Conservation (phyloP, 1,284 basidiomycete species). For the Tilletia setariae region DNA sequence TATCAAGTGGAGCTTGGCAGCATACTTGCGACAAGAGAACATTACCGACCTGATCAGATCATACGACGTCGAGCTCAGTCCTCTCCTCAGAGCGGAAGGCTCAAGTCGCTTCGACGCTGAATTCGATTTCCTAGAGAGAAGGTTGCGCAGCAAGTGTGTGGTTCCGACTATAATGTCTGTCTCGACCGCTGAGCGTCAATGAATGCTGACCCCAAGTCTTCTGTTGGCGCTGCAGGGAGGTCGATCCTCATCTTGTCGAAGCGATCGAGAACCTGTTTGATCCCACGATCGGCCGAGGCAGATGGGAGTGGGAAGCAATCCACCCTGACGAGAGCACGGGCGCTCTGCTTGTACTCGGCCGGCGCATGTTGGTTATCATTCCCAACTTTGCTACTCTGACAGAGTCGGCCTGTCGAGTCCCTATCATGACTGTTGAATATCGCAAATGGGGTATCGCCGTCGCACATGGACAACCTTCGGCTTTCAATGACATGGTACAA, state of each 20-base stretch:
- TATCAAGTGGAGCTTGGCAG: not conserved
- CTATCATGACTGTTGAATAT: not conserved
- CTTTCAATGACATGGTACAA: not conserved
- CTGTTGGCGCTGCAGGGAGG: not conserved
- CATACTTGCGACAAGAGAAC: not conserved
- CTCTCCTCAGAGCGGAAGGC: no score
- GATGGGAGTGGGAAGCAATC: not conserved
- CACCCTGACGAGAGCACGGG: constrained; percentile 9
- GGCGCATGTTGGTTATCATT: not conserved
- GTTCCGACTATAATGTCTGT: not conserved
- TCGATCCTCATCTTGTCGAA: not conserved
- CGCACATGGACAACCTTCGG: not conserved
- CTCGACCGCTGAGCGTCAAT: not conserved
- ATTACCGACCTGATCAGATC: not conserved
- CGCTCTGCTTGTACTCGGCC: not conserved
- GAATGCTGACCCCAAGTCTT: not conserved
- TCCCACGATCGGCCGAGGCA: not conserved
- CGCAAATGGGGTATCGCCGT: not conserved
- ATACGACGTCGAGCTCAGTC: not conserved
- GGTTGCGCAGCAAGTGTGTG: not conserved
- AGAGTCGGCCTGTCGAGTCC: not conserved
- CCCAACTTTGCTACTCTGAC: constrained; percentile 9
- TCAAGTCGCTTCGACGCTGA: no score
- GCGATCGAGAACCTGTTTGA: not conserved
- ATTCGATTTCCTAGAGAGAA: not conserved